Conservation (phyloP, 805 yeast species). For the Wickerhamomyces ciferrii region DNA sequence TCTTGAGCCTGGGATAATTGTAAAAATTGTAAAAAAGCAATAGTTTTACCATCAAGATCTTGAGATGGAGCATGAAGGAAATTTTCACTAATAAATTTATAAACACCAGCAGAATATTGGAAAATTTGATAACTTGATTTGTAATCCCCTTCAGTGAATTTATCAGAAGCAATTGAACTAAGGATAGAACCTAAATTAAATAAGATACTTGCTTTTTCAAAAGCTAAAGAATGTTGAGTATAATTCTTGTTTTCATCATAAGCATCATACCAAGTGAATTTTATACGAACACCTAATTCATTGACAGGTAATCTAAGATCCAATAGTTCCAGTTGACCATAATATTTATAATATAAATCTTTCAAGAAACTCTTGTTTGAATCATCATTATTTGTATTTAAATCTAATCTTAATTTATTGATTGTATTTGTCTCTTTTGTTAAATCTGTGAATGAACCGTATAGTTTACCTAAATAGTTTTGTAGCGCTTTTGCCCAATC, state of each 20-base stretch:
- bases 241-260: conserved; percentile 42
- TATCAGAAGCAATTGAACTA: conserved; percentile 42
- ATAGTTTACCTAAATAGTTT: conserved; percentile 50
- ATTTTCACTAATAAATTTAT: conserved; percentile 65
- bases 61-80: conserved; percentile 85
- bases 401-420: conserved; percentile 54
- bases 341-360: conserved; percentile 61
- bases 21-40: conserved; percentile 55
- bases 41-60: conserved; percentile 68
- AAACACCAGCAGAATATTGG: conserved; percentile 78
- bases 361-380: conserved; percentile 39
- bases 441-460: conserved; percentile 58
- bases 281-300: conserved; percentile 46
- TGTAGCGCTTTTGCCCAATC: conserved; percentile 65
- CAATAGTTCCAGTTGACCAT: conserved; percentile 74
- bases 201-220: conserved; percentile 81
- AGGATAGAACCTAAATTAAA: conserved; percentile 72
- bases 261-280: conserved; percentile 81
- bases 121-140: conserved; percentile 57
- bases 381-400: conserved; percentile 41
- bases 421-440: conserved; percentile 48
- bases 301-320: conserved; percentile 71
- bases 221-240: conserved; percentile 77
- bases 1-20: conserved; percentile 91
- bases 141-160: conserved; percentile 33